These are phyloP conservation scores for Xanthoceras sorbifolium DNA, from an alignment of 345 rosid species.

Conservation along the genomic window DNA sequence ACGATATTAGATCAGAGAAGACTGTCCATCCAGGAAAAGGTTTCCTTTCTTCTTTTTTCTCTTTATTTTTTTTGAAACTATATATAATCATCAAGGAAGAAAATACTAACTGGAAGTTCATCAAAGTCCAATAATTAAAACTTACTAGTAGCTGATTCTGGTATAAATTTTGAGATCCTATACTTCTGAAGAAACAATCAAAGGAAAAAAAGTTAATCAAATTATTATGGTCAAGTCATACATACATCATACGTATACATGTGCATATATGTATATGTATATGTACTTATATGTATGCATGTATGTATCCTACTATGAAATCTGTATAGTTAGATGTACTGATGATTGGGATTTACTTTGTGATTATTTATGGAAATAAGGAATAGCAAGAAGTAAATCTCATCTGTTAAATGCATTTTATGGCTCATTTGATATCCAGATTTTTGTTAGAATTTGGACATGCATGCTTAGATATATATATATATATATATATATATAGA, in stretches of 20 bases:
- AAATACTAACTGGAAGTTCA: not conserved
- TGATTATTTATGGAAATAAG: too few relatives aligned
- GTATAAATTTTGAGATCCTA: slow-evolving; percentile 59
- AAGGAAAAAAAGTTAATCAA: not conserved
- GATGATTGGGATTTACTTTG: too few relatives aligned
- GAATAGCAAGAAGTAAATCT: not conserved
- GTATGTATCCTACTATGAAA: too few relatives aligned
- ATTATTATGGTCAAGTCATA: not conserved
- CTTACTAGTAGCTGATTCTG: slow-evolving; percentile 54
- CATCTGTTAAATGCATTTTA: too few relatives aligned
- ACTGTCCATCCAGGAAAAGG: not conserved
- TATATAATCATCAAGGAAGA: not conserved
- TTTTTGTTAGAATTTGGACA: not conserved
- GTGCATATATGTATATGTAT: too few relatives aligned
- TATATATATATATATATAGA: too few relatives aligned
- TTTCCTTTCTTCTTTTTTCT: not conserved
- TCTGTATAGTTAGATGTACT: too few relatives aligned
- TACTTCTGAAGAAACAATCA: slow-evolving; percentile 46
- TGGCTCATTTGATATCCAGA: too few relatives aligned
- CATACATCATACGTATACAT: not conserved
- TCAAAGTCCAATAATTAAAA: not conserved
- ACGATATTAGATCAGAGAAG: not conserved
- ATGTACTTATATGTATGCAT: too few relatives aligned
- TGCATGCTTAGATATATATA: too few relatives aligned
- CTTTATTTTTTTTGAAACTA: not conserved